These are phyloP conservation scores for Cryptococcus floricola DNA, from an alignment of 1,284 basidiomycete species.

Conservation along the genomic window DNA sequence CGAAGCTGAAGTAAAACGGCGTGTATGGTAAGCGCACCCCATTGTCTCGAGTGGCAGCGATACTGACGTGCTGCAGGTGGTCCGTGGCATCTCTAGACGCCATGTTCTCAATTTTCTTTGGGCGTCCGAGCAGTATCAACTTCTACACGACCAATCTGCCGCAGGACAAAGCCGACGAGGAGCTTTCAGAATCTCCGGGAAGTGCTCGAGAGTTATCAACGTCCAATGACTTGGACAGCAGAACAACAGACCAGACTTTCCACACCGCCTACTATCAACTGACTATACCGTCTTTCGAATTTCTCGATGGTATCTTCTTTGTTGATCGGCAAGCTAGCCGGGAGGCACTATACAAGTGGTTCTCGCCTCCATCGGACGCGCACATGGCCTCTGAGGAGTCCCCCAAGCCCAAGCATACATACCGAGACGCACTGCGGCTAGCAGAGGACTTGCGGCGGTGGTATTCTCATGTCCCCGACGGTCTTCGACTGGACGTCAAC, in stretches of 20 bases:
- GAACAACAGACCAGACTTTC: constrained; percentile 42
- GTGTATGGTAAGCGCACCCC: constrained; percentile 32
- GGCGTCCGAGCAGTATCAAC: constrained; percentile 42
- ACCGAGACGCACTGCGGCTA: constrained; percentile 44
- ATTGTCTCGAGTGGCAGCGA: not conserved
- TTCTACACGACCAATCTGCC: constrained; percentile 47
- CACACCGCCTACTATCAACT: constrained; percentile 48
- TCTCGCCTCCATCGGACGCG: constrained; percentile 26
- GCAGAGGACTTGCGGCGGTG: constrained; percentile 44
- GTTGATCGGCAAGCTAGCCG: constrained; percentile 35
- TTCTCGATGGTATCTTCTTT: constrained; percentile 44
- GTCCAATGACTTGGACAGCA: constrained; percentile 31
- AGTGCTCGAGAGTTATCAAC: constrained; percentile 29
- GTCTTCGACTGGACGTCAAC: constrained; percentile 42
- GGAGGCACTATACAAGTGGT: constrained; percentile 42
- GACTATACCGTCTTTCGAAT: constrained; percentile 46
- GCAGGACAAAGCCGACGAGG: constrained; percentile 42
- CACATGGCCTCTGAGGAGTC: not conserved
- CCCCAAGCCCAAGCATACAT: constrained; percentile 29
- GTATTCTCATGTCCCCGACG: constrained; percentile 42
- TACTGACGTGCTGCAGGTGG: constrained; percentile 30
- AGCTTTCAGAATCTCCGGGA: constrained; percentile 38
- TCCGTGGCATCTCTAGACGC: constrained; percentile 46
- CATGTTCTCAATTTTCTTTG: constrained; percentile 44
- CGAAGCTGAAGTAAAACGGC: constrained; percentile 44